Base-by-base conservation (phyloP, 2,329 filamentous ascomycete genomes). In the Chaetothyriales sp. region DNA sequence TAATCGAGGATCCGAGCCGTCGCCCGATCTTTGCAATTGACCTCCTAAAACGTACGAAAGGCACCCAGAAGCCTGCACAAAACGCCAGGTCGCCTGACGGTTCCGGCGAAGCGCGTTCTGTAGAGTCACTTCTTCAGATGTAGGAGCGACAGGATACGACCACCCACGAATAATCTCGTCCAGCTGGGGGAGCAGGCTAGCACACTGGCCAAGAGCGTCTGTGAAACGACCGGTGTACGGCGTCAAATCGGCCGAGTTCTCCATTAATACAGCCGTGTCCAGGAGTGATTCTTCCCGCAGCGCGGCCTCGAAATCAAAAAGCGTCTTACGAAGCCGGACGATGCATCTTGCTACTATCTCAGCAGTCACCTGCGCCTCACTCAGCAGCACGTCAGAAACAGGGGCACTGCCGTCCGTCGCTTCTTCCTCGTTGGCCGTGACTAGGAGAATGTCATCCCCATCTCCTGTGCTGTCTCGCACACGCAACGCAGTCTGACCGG, bases 61-160 rank as follows among this genome's bases (percentile, higher is more conserved):
- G 2, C 75, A 77, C 22, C 79, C 81, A 40, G 77, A 70, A 44
- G 77, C 79, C 64, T 83, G 81, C 1, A 82, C 74, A 61, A 82
- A 83, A 52, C 78, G 73, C 62, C 77, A 75, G 29, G 73, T 70
- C 18, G 76, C 70, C 55, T 77, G 75, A 43, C 80, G 75, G 56
- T 76, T 72, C 28, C 71, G 70, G 29, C 78, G 75, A 20, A 81
- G 67, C 7, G 73, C 74, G 57, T 77, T 75, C 58, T 83, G 77
- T 5, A 77, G 62, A 9, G 66, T 62, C 9, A 82, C 73, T 43
- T 77, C 73, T 19, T 77, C 71, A 2, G 66, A 64, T 9, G 67
- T 65, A 4, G 80, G 78, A 50, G 79, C 73, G 28, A 82, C 62
- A 0, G 80, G 79, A 61, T 82, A 83, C 8, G 72, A 66, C 80